Evolutionary conservation across 2,329 filamentous ascomycete genomes (phyloP).

Genomic region (Ophiostoma sp.): DNA sequence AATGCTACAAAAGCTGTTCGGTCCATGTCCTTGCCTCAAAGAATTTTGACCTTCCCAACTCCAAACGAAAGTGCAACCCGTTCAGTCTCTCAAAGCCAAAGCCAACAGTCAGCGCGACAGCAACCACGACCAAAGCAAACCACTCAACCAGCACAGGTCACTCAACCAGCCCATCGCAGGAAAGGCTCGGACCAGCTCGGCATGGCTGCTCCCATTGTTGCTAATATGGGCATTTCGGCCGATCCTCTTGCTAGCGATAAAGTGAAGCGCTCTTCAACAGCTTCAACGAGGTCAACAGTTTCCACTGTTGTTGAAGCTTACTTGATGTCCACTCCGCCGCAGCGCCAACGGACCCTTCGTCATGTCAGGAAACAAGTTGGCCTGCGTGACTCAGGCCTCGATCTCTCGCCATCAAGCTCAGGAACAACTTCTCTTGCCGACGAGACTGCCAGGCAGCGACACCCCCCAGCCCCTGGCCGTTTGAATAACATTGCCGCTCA

Average conservation of each 20-base stretch:
- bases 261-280: constrained; percentile 46
- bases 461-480: constrained; percentile 32
- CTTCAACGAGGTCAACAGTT: constrained; percentile 50
- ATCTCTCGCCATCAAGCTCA: constrained; percentile 42
- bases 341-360: constrained; percentile 51
- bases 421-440: constrained; percentile 39
- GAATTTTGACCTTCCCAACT: constrained; percentile 38
- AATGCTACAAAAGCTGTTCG: constrained; percentile 49
- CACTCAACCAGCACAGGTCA: background rate
- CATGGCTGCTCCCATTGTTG: constrained; percentile 22
- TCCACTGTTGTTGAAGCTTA: constrained; percentile 57
- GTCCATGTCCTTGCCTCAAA: constrained; percentile 44
- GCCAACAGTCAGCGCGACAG: constrained; percentile 25
- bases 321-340: constrained; percentile 47
- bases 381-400: constrained; percentile 45
- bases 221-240: constrained; percentile 29
- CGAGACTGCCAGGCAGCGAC: constrained; percentile 30
- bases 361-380: constrained; percentile 54
- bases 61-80: constrained; percentile 33
- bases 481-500: constrained; percentile 33
- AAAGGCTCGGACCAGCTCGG: constrained; percentile 15
- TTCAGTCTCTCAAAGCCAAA: constrained; percentile 27
- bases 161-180: background rate
- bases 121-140: constrained; percentile 33
- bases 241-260: constrained; percentile 45